phyloP scores from a whole-genome alignment of 1,284 basidiomycete genomes.

The Rhodotorula sp. region DNA sequence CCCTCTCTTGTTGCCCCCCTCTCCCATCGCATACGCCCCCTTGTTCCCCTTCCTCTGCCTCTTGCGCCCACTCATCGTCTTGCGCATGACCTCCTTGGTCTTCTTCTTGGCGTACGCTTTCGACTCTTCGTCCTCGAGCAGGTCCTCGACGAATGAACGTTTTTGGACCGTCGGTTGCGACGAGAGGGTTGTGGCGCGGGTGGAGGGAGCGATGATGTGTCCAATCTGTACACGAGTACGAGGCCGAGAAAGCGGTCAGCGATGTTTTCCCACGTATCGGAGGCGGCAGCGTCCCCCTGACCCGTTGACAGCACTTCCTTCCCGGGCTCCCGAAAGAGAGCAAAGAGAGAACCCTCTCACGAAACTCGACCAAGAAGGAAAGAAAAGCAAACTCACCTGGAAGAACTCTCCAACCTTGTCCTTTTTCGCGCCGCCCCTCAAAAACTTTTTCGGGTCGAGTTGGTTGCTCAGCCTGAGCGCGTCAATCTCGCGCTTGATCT shows the following conservation, averaged over 20 bases:
- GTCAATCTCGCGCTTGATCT: constrained; percentile 86
- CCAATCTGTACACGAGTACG: constrained; percentile 64
- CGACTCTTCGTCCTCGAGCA: constrained; percentile 82
- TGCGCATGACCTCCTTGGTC: constrained; percentile 32
- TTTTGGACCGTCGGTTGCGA: constrained; percentile 67
- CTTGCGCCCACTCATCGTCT: constrained; percentile 37
- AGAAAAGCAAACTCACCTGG: constrained; percentile 60
- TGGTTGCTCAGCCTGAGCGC: constrained; percentile 86
- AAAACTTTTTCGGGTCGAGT: constrained; percentile 94
- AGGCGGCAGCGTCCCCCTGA: no score
- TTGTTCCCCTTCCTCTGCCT: constrained; percentile 20
- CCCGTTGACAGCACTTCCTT: no score
- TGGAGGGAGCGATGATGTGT: constrained; percentile 69
- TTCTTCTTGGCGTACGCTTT: constrained; percentile 90
- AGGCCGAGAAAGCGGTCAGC: no score
- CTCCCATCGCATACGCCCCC: constrained; percentile 21
- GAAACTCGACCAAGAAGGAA: constrained; percentile 22
- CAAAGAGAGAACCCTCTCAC: constrained; percentile 16
- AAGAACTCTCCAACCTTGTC: constrained; percentile 75
- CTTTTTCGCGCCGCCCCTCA: constrained; percentile 75
- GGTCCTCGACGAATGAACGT: constrained; percentile 78
- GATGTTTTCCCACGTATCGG: no score
- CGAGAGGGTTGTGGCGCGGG: constrained; percentile 71
- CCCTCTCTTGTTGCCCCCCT: constrained; percentile 13
- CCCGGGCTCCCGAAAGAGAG: no score